These are phyloP conservation scores for Neocatenulostroma microsporum DNA, from an alignment of 2,329 filamentous ascomycete genomes.

Conservation along the genomic window DNA sequence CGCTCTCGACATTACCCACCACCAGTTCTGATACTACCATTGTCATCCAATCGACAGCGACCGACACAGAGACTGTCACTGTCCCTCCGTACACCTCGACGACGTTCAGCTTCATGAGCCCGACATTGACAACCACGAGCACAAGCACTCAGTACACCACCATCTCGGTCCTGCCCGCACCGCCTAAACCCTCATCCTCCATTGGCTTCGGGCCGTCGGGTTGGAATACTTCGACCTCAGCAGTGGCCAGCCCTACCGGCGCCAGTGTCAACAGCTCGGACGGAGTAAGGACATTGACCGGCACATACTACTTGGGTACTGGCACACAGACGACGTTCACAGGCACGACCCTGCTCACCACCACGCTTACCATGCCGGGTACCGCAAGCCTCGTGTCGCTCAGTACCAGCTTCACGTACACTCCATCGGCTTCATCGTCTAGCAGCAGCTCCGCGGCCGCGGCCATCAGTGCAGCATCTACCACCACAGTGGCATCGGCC, in stretches of 20 bases:
- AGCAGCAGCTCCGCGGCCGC: neutral
- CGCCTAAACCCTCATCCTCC: constrained; percentile 14
- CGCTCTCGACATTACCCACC: constrained; percentile 4
- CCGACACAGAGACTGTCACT: constrained; percentile 10
- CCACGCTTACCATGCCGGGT: constrained; percentile 17
- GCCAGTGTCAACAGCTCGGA: constrained; percentile 5
- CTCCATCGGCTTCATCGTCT: constrained; percentile 11
- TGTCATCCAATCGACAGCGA: constrained; percentile 5
- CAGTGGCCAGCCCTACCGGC: constrained; percentile 2
- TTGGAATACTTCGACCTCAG: constrained; percentile 16
- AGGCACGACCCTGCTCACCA: constrained; percentile 20
- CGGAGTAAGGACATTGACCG: constrained; percentile 17
- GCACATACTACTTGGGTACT: constrained; percentile 20
- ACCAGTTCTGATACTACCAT: constrained; percentile 14
- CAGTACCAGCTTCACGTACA: constrained; percentile 10
- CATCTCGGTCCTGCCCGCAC: constrained; percentile 13
- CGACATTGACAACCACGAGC: constrained; percentile 20
- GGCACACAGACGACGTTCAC: constrained; percentile 21
- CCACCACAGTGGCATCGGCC: neutral
- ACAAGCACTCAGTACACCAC: constrained; percentile 23
- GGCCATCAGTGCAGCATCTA: neutral
- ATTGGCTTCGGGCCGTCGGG: constrained; percentile 20
- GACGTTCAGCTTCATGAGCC: constrained; percentile 17
- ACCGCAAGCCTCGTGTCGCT: constrained; percentile 10
- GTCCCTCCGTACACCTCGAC: constrained; percentile 23